Percentiles rank a stretch among this genome's conserved stretches.
phyloP scores from a whole-genome alignment of 2,329 filamentous ascomycete species.

The Westerdykella ornata region DNA sequence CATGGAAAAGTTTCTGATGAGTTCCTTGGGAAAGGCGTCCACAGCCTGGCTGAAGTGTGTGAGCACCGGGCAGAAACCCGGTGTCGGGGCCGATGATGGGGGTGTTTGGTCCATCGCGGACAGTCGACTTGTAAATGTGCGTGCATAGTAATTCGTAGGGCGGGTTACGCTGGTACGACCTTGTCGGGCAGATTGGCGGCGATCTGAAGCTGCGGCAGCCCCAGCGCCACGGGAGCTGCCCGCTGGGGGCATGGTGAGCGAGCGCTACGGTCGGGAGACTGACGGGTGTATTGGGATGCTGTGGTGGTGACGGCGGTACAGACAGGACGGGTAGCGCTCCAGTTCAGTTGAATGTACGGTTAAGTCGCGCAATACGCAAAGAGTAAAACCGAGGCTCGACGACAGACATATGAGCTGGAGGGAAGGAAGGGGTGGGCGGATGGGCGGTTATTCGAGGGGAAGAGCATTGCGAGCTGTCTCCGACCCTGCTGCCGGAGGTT shows the following conservation, averaged over 20 bases:
- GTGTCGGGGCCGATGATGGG: conserved; percentile 32
- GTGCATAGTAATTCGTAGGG: conserved; percentile 48
- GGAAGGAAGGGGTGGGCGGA: too few relatives aligned
- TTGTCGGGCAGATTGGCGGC: conserved; percentile 42
- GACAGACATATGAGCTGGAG: too few relatives aligned
- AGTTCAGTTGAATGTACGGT: too few relatives aligned
- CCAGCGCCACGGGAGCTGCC: conserved; percentile 25
- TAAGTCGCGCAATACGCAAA: too few relatives aligned
- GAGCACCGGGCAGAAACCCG: conserved; percentile 59
- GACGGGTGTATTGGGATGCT: too few relatives aligned
- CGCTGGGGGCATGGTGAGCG: conserved; percentile 32
- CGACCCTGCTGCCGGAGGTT: too few relatives aligned
- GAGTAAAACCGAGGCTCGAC: too few relatives aligned
- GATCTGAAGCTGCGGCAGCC: conserved; percentile 17
- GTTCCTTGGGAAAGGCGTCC: conserved; percentile 85
- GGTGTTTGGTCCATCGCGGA: conserved; percentile 33
- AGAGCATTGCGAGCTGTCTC: too few relatives aligned
- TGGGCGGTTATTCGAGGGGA: too few relatives aligned
- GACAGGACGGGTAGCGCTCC: too few relatives aligned
- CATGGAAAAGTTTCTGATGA: conserved; percentile 90
- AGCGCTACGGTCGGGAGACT: conserved; percentile 4
- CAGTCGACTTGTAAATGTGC: conserved; percentile 39
- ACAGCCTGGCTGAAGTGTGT: conserved; percentile 84
- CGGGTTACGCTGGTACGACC: conserved; percentile 42
- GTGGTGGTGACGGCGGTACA: too few relatives aligned